A percentile compares a stretch with the other conserved stretches of the same genome.
These are phyloP conservation scores for Ganoderma sinense DNA, from an alignment of 1,284 basidiomycete species.

Conservation along the genomic window DNA sequence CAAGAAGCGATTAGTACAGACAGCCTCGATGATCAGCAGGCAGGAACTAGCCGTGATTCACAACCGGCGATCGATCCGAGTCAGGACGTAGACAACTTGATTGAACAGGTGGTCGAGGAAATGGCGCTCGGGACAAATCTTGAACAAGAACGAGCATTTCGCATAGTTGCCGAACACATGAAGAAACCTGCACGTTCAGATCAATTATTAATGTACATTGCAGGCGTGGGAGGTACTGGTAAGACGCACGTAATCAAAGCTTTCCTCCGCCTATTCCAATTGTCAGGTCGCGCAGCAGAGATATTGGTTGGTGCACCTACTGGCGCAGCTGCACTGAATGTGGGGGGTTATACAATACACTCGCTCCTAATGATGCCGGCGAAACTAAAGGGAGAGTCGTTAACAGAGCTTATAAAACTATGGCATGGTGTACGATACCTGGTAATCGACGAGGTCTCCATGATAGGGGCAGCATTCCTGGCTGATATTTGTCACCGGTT, in stretches of 20 bases:
- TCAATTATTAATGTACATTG: background rate
- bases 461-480: background rate
- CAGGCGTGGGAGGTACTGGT: background rate
- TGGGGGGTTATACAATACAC: background rate
- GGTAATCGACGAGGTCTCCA: background rate
- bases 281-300: too few species aligned
- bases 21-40: background rate
- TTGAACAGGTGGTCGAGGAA: background rate
- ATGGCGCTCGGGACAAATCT: background rate
- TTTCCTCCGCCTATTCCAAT: background rate
- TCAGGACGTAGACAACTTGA: background rate
- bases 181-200: background rate
- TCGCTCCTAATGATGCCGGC: background rate
- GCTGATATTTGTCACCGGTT: background rate
- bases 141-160: background rate
- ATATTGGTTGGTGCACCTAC: too few species aligned
- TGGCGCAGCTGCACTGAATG: background rate
- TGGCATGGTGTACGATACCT: background rate
- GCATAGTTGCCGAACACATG: background rate
- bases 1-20: background rate
- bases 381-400: background rate
- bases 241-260: background rate
- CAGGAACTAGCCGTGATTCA: background rate
- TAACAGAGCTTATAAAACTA: background rate
- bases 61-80: background rate